Evolutionary conservation across 495 filamentous ascomycete species (phyloP), one percentile per base, ranked within the genome.

Genomic region (Neurospora sp.): DNA sequence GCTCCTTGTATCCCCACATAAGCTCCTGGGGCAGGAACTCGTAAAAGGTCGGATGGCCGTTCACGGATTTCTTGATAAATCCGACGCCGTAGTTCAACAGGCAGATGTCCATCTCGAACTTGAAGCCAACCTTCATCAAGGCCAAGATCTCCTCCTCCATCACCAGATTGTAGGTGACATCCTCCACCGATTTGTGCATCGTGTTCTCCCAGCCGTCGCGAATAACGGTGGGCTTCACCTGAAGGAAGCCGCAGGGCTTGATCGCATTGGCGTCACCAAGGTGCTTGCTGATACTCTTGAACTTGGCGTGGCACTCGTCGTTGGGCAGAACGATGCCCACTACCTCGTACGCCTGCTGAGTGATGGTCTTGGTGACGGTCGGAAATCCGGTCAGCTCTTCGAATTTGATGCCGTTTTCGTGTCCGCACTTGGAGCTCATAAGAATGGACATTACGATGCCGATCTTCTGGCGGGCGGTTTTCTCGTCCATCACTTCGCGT

Each of bases 101-200:
- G 79, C 89, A 90, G 18, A 97, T 86, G 9, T 78, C 81, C 6
- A 88, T 83, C 40, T 86, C 85, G 18, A 98, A 79, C 83, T 96
- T 97, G 90, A 97, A 90, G 1, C 94, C 93, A 1, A 88, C 83
- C 75, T 89, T 89, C 73, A 90, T 87, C 69, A 87, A 82, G 38
- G 83, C 74, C 23, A 98, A 84, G 6, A 91, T 81, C 0, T 86
- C 78, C 37, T 89, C 69, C 71, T 82, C 81, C 27, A 35, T 66
- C 27, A 66, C 54, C 23, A 82, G 35, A 31, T 79, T 70, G 44
- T 81, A 77, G 42, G 70, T 39, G 1, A 38, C 69, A 31, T 75
- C 72, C 44, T 72, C 71, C 9, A 72, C 74, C 40, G 72, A 69
- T 18, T 78, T 72, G 74, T 71, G 72, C 46, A 48, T 27, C 23